phyloP scores from a whole-genome alignment of 129 eudicot species.

The Deinandra increscens region DNA sequence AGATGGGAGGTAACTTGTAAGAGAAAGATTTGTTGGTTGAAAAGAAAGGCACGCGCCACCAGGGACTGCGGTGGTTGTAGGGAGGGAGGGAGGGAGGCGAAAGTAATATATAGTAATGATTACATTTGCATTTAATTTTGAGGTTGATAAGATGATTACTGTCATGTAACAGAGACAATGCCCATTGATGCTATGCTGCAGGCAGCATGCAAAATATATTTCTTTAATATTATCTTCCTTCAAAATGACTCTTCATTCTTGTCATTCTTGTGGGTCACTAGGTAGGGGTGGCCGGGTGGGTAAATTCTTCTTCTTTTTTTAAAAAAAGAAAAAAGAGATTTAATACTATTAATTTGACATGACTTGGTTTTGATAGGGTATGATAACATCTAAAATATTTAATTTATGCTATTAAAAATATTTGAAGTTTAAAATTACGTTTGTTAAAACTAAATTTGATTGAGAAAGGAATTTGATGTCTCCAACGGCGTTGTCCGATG shows the following conservation, averaged over 20 bases:
- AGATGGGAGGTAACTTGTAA: neutral
- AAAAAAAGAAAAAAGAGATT: no score
- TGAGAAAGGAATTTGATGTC: no score
- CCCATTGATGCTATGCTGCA: neutral
- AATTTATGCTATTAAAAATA: no score
- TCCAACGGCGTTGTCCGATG: no score
- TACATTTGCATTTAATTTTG: constrained; percentile 19
- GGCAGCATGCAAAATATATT: constrained; percentile 8
- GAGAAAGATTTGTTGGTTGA: constrained; percentile 14
- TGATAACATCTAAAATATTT: neutral
- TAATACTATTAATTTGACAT: neutral
- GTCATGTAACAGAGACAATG: neutral
- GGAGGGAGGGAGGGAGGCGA: no score
- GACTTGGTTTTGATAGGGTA: neutral
- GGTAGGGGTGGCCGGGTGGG: neutral
- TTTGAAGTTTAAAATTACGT: no score
- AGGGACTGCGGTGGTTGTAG: neutral
- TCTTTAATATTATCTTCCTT: neutral
- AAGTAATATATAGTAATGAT: no score
- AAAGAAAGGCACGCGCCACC: constrained; percentile 25
- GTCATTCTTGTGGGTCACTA: no score
- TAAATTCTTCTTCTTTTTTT: neutral
- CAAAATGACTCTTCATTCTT: constrained; percentile 2
- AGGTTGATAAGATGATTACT: constrained; percentile 3
- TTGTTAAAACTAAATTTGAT: no score